phyloP scores from a whole-genome alignment of 257 asterid species.

The Leonotis leonurus region DNA sequence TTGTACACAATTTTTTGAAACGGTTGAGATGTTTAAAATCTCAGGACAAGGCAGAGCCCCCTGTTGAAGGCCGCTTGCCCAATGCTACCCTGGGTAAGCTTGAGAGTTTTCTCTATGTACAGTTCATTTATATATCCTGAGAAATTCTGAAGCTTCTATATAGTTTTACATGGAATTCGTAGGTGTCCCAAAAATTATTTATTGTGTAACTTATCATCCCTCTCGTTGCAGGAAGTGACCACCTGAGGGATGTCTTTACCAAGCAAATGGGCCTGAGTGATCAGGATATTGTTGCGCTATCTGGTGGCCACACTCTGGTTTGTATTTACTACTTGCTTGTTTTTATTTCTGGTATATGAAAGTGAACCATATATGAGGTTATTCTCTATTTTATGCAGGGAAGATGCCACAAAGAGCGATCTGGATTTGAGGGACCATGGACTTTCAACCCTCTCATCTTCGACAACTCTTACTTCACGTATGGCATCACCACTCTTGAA shows the following conservation, averaged over 20 bases:
- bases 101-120: neutral
- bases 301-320: conserved; percentile 95
- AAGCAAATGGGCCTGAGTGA: conserved; percentile 85
- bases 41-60: conserved; percentile 78
- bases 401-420: conserved; percentile 89
- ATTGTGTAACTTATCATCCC: neutral
- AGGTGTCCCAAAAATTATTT: too few species aligned
- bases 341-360: neutral
- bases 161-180: neutral
- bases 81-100: conserved; percentile 78
- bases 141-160: too few species aligned
- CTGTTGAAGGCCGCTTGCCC: conserved; percentile 90
- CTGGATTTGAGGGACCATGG: conserved; percentile 97
- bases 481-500: conserved; percentile 2
- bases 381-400: conserved; percentile 37
- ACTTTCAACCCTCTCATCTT: conserved; percentile 73
- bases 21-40: conserved; percentile 3
- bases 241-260: conserved; percentile 73
- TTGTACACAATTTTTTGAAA: too few species aligned
- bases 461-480: conserved; percentile 80
- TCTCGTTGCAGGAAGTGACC: conserved; percentile 56
- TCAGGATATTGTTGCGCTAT: conserved; percentile 77
- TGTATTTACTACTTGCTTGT: conserved; percentile 12
- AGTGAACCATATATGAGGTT: neutral
- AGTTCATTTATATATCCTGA: neutral